Evolutionary conservation across 257 asterid species (phyloP), one percentile per base, ranked within the genome.

Genomic region (Nicotiana tomentosiformis): DNA sequence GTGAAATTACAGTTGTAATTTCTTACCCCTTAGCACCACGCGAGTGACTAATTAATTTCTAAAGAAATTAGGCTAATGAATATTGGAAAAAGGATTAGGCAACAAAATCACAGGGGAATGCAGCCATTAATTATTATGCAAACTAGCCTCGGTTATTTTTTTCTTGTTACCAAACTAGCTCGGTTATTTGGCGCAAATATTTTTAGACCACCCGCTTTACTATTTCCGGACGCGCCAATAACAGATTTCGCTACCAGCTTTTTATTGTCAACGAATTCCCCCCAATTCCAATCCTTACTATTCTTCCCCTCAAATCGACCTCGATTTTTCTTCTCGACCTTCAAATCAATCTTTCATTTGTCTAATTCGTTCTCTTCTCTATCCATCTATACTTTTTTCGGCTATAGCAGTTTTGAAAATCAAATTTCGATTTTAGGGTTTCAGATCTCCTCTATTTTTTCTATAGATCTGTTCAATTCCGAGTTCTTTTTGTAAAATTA

Each of bases 391-490:
- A 49, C 58, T 68, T 49, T 23, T 84, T 78, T 68, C 1, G 30
- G 29, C 64, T 20, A 60, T 56, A 3, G 16, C 49, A 66, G 77
- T 62, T 32, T 0, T 43, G 26, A 35, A 15, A 77, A 26, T 82
- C 46, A 51, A 69, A 51, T 58, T 82, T 12, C 78, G 51, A 78
- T 84, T 64, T 81, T 87, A 84, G 86, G 89, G 87, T 82, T 86
- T 83, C 62, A 18, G 53, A 69, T 80, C 35, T 56, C 60, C 64
- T 82, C 43, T 39, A 33, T 82, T 37, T 56, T 29, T 56, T 29
- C 11, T 23, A 3, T 60, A 58, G 85, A 85, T 82, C 85, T 77
- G 64, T 67, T 43, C 53, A 53, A 84, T 84, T 62, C 43, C 23
- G 53, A 11, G 30, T 3, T 85, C 23, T 30, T 77, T 39, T 77